Conservation (phyloP, 306 rosid genomes). For the Cicer judaicum region DNA sequence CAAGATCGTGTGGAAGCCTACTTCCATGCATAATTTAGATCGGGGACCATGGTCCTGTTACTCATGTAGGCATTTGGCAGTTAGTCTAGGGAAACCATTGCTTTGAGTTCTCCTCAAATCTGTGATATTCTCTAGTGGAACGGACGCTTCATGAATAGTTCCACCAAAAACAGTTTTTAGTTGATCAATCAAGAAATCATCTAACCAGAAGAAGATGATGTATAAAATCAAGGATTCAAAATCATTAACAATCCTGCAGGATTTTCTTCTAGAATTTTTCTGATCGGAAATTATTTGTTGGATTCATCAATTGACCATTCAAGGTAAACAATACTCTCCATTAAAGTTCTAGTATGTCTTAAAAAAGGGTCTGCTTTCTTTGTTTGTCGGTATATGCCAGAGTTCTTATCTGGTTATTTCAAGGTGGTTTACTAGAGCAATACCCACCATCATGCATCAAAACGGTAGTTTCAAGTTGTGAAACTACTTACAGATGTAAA, state of each 20-base stretch:
- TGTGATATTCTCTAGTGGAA: background rate
- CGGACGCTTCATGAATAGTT: background rate
- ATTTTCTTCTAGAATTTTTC: no score
- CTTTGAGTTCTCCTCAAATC: slow-evolving; percentile 17
- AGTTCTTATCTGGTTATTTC: slow-evolving; percentile 6
- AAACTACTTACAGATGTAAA: background rate
- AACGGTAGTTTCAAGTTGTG: background rate
- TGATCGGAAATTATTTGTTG: background rate
- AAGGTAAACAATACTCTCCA: background rate
- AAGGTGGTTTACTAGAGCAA: background rate
- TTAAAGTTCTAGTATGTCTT: background rate
- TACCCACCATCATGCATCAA: background rate
- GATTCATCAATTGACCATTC: background rate
- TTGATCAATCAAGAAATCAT: slow-evolving; percentile 18
- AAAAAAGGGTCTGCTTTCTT: slow-evolving; percentile 2
- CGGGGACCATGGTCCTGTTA: background rate
- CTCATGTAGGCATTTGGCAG: background rate
- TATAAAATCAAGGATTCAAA: background rate
- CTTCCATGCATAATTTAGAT: slow-evolving; percentile 15
- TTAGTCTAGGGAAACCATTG: background rate
- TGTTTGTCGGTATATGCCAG: background rate
- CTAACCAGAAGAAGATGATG: background rate
- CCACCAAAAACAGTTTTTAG: slow-evolving; percentile 11
- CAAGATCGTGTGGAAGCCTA: slow-evolving; percentile 3
- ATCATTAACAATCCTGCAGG: background rate